Percentiles rank a stretch among this genome's conserved stretches.
phyloP scores from a whole-genome alignment of 257 asterid species.

The Solanum neorickii region DNA sequence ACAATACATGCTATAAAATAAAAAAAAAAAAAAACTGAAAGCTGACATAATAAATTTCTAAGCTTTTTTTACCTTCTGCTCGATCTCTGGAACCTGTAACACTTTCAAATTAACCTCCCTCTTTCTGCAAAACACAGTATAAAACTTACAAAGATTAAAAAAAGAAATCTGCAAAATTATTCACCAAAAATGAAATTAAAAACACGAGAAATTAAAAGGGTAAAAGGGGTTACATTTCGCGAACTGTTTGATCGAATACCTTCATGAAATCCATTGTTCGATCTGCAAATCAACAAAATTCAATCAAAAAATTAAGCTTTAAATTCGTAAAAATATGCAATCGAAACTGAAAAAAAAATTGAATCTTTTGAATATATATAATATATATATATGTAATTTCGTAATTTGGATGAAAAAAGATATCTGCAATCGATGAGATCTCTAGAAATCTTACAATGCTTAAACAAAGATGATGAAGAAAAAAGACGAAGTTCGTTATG shows the following conservation, averaged over 20 bases:
- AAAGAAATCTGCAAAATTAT: background rate
- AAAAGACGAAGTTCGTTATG: background rate
- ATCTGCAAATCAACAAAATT: conserved; percentile 25
- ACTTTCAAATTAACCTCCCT: conserved; percentile 97
- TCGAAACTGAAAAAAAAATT: background rate
- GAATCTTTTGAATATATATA: background rate
- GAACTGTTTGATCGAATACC: conserved; percentile 92
- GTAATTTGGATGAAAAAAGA: background rate
- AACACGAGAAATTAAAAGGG: background rate
- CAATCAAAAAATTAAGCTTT: background rate
- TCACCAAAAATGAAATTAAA: background rate
- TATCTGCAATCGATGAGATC: background rate
- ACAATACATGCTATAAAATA: background rate
- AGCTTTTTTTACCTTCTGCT: conserved; percentile 54
- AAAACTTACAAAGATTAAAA: background rate
- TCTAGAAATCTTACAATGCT: background rate
- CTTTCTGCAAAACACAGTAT: conserved; percentile 41
- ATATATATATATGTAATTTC: background rate
- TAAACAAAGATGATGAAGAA: background rate
- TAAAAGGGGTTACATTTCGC: conserved; percentile 59
- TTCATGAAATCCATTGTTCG: conserved; percentile 87
- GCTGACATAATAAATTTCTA: background rate
- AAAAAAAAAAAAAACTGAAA: background rate
- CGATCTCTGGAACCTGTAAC: conserved; percentile 93
- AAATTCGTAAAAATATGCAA: background rate